A percentile compares a stretch with the other conserved stretches of the same genome.
phyloP scores from a whole-genome alignment of 192 early-diverging fungal species.

The Umbelopsis isabellina region DNA sequence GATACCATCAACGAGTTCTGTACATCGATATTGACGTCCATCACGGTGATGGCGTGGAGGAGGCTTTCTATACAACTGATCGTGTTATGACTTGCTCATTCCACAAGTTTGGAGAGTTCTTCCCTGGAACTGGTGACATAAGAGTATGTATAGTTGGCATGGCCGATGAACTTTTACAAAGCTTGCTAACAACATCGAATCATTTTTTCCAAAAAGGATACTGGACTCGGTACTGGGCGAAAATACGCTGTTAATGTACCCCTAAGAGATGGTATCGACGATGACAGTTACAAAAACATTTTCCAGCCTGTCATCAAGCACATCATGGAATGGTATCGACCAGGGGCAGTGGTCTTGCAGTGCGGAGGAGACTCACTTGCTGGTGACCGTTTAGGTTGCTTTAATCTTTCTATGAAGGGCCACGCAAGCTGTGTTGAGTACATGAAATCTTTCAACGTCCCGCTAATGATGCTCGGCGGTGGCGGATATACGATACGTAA shows the following conservation, averaged over 20 bases:
- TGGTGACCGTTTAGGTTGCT: constrained; percentile 90
- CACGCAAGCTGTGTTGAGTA: constrained; percentile 94
- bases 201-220: constrained; percentile 62
- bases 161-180: not conserved
- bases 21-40: constrained; percentile 99
- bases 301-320: constrained; percentile 79
- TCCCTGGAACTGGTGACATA: constrained; percentile 97
- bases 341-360: constrained; percentile 90
- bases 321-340: constrained; percentile 94
- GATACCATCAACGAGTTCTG: constrained; percentile 87
- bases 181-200: not conserved
- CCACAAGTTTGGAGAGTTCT: constrained; percentile 98
- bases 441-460: constrained; percentile 89
- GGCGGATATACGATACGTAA: constrained; percentile 98
- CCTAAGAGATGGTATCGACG: constrained; percentile 92
- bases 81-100: constrained; percentile 99
- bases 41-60: constrained; percentile 98
- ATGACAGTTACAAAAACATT: constrained; percentile 86
- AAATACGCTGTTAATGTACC: constrained; percentile 97
- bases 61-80: constrained; percentile 99
- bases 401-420: constrained; percentile 93
- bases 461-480: constrained; percentile 91
- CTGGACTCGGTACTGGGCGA: constrained; percentile 88
- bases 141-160: constrained; percentile 53
- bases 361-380: constrained; percentile 97